A percentile compares a stretch with the other conserved stretches of the same genome.
Conservation (phyloP, 2,329 filamentous ascomycete genomes). For the Monascus ruber region DNA sequence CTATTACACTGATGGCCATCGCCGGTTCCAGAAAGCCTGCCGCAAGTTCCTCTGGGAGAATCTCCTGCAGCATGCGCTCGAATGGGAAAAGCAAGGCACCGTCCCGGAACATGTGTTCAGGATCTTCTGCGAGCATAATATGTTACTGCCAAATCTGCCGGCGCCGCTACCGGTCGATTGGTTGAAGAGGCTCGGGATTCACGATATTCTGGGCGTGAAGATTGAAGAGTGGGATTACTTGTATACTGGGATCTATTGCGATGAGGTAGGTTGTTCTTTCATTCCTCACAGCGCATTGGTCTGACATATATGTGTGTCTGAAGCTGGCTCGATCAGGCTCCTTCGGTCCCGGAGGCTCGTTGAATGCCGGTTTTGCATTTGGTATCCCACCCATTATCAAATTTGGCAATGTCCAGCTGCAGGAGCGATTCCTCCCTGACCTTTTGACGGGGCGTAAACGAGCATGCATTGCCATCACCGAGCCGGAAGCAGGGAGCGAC, state of each 20-base stretch:
- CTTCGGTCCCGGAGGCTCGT: slow-evolving; percentile 49
- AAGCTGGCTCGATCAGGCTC: slow-evolving; percentile 55
- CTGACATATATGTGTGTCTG: too few species aligned
- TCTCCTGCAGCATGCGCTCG: slow-evolving; percentile 49
- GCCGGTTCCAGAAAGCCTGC: slow-evolving; percentile 55
- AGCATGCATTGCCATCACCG: slow-evolving; percentile 66
- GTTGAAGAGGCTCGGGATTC: slow-evolving; percentile 54
- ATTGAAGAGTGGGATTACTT: slow-evolving; percentile 66
- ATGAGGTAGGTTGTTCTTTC: slow-evolving; percentile 40
- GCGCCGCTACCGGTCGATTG: slow-evolving; percentile 57
- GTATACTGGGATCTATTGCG: slow-evolving; percentile 57
- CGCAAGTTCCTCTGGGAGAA: slow-evolving; percentile 55
- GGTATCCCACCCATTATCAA: slow-evolving; percentile 61
- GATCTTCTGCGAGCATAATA: slow-evolving; percentile 53
- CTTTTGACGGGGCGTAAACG: slow-evolving; percentile 55
- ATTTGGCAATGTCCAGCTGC: slow-evolving; percentile 51
- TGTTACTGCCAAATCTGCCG: slow-evolving; percentile 59
- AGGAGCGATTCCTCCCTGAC: slow-evolving; percentile 57
- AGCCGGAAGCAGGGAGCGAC: slow-evolving; percentile 62
- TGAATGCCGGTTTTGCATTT: slow-evolving; percentile 62
- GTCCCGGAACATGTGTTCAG: slow-evolving; percentile 54
- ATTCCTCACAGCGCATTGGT: too few species aligned
- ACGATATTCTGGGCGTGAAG: slow-evolving; percentile 54
- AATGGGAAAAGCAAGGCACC: slow-evolving; percentile 57
- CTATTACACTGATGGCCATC: slow-evolving; percentile 57